These are phyloP conservation scores for Hortiboletus campestris DNA, from an alignment of 768 basidiomycete genomes.

Conservation along the genomic window DNA sequence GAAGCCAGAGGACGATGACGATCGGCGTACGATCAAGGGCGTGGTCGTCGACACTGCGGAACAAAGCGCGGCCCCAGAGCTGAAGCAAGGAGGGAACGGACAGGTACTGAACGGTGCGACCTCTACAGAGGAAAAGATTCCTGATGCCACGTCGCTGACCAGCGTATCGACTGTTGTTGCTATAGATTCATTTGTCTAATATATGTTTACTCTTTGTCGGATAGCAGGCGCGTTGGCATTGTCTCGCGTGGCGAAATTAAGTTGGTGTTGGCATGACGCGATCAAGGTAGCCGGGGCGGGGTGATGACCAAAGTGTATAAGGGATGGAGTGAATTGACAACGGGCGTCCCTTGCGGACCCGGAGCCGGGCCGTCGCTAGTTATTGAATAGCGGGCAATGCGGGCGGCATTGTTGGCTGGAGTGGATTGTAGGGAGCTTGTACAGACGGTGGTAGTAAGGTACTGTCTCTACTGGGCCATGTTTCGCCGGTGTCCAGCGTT, in stretches of 20 bases:
- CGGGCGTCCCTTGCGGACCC: conserved; percentile 18
- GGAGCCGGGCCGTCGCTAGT: conserved; percentile 10
- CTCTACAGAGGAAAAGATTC: conserved; percentile 25
- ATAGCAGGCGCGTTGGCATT: background rate
- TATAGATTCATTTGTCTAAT: conserved; percentile 22
- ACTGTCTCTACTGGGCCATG: background rate
- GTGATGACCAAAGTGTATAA: conserved; percentile 21
- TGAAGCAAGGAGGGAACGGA: conserved; percentile 14
- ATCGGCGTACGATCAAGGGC: conserved; percentile 42
- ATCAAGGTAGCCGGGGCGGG: conserved; percentile 8
- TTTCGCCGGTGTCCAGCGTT: background rate
- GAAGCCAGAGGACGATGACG: conserved; percentile 37
- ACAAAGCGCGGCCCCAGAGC: conserved; percentile 7
- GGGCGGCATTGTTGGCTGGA: background rate
- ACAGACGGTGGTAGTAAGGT: background rate
- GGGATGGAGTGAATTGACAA: conserved; percentile 22
- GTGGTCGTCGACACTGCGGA: conserved; percentile 21
- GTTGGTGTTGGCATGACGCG: conserved; percentile 13
- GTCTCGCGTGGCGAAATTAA: conserved; percentile 6
- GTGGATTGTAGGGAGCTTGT: background rate
- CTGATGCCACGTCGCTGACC: conserved; percentile 9
- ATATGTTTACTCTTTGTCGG: conserved; percentile 1
- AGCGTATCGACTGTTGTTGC: conserved; percentile 18
- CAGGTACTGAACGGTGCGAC: background rate
- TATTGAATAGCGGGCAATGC: background rate